Conservation (phyloP, 139 green algal species). For the Chlamydomonas incerta region DNA sequence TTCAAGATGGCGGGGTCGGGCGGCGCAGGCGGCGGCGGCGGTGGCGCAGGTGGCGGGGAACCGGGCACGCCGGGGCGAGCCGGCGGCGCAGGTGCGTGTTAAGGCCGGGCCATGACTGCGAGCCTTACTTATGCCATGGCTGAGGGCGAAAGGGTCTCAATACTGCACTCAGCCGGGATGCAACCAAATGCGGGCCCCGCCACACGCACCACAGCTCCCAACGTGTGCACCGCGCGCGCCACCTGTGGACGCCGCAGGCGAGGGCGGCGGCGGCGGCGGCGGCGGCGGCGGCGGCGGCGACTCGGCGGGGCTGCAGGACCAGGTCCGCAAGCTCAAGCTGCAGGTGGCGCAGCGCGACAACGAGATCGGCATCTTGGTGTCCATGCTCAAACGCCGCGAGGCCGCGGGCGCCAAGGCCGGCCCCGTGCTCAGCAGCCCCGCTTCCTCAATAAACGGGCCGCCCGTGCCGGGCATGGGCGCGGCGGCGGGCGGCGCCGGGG, state of each 20-base stretch:
- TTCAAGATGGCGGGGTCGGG: constrained; percentile 21
- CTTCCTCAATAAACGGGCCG: not conserved
- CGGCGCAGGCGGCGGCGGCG: not conserved
- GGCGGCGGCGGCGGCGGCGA: constrained; percentile 1
- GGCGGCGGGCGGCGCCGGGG: not conserved
- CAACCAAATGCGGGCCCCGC: no score
- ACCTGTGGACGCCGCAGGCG: no score
- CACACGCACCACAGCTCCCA: no score
- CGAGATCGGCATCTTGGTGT: constrained; percentile 88
- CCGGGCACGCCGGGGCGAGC: not conserved
- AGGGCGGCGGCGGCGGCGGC: constrained; percentile 4
- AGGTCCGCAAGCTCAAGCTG: constrained; percentile 79
- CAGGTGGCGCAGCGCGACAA: constrained; percentile 88
- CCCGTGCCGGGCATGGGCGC: not conserved
- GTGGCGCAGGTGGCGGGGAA: not conserved
- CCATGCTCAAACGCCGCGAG: constrained; percentile 73
- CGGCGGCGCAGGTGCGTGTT: no score
- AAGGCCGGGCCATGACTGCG: no score
- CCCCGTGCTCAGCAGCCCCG: constrained; percentile 3
- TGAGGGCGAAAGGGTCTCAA: no score
- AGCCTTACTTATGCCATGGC: no score
- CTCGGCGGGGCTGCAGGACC: constrained; percentile 52
- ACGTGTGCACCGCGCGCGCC: no score
- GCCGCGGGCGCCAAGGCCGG: not conserved
- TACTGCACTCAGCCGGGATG: no score